Evolutionary conservation across 2,329 filamentous ascomycete species (phyloP).

Genomic region (Penicillium sp.): DNA sequence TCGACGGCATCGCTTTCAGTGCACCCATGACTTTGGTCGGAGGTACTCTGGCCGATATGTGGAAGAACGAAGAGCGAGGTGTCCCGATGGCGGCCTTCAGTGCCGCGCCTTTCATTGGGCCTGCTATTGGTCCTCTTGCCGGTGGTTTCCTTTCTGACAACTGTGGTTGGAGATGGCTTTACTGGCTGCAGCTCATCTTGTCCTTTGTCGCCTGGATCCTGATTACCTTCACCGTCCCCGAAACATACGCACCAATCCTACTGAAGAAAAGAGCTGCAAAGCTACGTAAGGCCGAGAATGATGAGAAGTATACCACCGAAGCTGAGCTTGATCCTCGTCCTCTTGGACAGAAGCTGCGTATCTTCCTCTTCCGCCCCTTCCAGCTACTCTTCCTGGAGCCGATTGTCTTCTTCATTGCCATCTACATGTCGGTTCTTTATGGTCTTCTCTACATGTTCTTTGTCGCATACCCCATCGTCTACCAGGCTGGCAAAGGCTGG

Average conservation of each 20-base stretch:
- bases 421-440: slow-evolving; percentile 80
- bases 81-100: slow-evolving; percentile 86
- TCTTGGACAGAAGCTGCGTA: slow-evolving; percentile 64
- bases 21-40: slow-evolving; percentile 85
- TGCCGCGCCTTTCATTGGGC: slow-evolving; percentile 79
- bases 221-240: slow-evolving; percentile 85
- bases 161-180: slow-evolving; percentile 77
- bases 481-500: slow-evolving; percentile 77
- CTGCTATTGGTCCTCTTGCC: slow-evolving; percentile 72
- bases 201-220: slow-evolving; percentile 68
- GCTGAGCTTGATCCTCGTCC: slow-evolving; percentile 75
- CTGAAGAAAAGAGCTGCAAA: slow-evolving; percentile 70
- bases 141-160: slow-evolving; percentile 75
- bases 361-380: slow-evolving; percentile 81
- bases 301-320: slow-evolving; percentile 71
- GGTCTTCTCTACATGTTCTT: slow-evolving; percentile 56
- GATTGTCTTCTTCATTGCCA: slow-evolving; percentile 78
- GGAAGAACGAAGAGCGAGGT: slow-evolving; percentile 78
- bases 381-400: slow-evolving; percentile 81
- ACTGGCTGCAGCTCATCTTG: slow-evolving; percentile 83
- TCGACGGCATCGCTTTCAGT: slow-evolving; percentile 82
- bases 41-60: slow-evolving; percentile 80
- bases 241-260: slow-evolving; percentile 82
- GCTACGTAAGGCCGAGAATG: slow-evolving; percentile 68
- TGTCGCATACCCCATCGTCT: slow-evolving; percentile 61